Evolutionary conservation across 345 rosid species (phyloP), one percentile per base, ranked within the genome.

Genomic region (Sonneratia alba): DNA sequence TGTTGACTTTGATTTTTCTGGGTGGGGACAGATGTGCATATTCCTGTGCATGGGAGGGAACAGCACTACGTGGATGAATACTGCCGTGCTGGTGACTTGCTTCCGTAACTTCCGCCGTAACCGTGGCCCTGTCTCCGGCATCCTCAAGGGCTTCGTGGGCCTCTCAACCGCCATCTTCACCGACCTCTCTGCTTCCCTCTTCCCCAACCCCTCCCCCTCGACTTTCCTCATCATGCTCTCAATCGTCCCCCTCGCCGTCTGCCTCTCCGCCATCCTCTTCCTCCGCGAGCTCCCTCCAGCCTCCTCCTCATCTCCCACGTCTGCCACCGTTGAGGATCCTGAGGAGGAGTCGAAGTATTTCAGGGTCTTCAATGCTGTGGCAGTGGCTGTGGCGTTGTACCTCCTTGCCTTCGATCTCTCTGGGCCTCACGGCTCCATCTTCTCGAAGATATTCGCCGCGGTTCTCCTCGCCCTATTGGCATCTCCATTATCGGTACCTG

Each of bases 51-150:
- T 93, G 85, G 98, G 98, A 75, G 98, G 98, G 21, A 93, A 93
- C 85, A 91, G 96, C 67, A 86, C 96, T 7, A 93, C 98, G 62
- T 93, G 98, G 98, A 93, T 93, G 98, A 93, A 93, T 88, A 94
- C 95, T 48, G 96, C 96, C 69, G 88, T 94, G 53, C 74, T 94
- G 9, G 97, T 94, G 27, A 91, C 97, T 0, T 94, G 98, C 76
- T 87, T 94, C 22, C 89, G 97, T 0, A 91, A 91, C 70, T 94
- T 91, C 84, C 82, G 97, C 45, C 78, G 86, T 38, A 91, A 94
- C 83, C 84, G 97, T n/a, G 98, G 98, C 3, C 98, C 98, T 0
- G 98, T 94, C 12, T 88, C 98, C 15, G 98, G 98, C 22, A 88
- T 94, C 65, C 80, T 94, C 77, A 94, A 94, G 70, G 98, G 97